phyloP scores from a whole-genome alignment of 129 eudicot species.

The Deinandra increscens region DNA sequence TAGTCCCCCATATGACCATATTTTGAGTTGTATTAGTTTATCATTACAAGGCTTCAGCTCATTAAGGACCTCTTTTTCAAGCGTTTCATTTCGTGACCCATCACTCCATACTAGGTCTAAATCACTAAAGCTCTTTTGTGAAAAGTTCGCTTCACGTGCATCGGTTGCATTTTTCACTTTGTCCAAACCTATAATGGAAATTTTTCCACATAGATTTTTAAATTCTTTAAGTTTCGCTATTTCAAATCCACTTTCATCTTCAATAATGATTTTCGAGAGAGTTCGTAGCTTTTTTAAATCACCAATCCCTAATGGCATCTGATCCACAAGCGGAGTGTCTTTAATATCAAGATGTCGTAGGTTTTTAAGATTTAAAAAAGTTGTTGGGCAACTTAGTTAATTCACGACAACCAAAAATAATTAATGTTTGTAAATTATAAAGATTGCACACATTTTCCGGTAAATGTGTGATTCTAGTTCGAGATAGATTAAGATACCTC shows the following conservation, averaged over 20 bases:
- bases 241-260: neutral
- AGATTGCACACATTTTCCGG: neutral
- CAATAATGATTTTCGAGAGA: neutral
- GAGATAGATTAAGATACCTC: constrained; percentile 5
- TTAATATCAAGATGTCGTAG: neutral
- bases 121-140: neutral
- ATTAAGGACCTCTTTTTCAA: neutral
- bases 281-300: neutral
- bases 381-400: neutral
- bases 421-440: neutral
- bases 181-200: constrained; percentile 1
- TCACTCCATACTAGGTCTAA: neutral
- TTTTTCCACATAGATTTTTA: neutral
- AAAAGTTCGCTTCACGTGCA: neutral
- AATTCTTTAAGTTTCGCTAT: neutral
- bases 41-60: neutral
- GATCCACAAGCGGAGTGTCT: neutral
- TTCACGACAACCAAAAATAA: neutral
- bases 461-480: neutral
- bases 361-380: constrained; percentile 1
- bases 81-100: neutral
- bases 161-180: neutral
- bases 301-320: neutral
- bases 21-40: neutral
- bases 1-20: neutral